Conservation (phyloP, 495 filamentous ascomycete genomes). For the Aspergillus affinis region DNA sequence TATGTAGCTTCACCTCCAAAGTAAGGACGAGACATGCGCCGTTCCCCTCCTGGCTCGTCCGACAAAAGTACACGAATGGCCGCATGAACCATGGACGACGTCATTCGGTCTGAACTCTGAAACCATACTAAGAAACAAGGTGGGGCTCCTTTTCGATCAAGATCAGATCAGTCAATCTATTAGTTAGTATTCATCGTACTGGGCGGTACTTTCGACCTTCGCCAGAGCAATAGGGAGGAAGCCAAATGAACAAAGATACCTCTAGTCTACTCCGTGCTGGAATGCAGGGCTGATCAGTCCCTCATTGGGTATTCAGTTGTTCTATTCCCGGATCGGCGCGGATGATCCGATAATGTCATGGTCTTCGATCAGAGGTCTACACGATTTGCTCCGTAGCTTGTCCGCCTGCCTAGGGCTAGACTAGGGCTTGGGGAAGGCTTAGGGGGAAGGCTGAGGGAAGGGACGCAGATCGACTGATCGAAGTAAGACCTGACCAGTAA, state of each 20-base stretch:
- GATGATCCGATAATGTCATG: no score
- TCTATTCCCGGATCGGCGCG: not conserved
- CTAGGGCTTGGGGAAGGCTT: not conserved
- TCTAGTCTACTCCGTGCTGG: not conserved
- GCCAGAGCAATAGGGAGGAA: no score
- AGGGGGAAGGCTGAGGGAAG: not conserved
- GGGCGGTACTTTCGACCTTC: not conserved
- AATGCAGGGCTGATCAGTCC: not conserved
- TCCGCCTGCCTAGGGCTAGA: not conserved
- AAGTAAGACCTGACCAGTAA: not conserved
- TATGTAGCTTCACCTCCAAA: not conserved
- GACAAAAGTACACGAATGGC: not conserved
- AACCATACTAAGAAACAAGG: not conserved
- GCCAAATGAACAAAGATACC: no score
- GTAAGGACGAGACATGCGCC: not conserved
- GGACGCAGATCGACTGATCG: not conserved
- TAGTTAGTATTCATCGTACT: not conserved
- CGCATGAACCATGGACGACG: not conserved
- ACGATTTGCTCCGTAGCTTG: not conserved
- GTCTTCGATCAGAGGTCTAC: not conserved
- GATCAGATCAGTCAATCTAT: not conserved
- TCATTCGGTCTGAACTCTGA: no score
- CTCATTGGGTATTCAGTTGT: not conserved
- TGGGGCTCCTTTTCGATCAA: not conserved
- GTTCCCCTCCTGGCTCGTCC: not conserved